phyloP scores from a whole-genome alignment of 257 asterid genomes.

The Gentiana dahurica region DNA sequence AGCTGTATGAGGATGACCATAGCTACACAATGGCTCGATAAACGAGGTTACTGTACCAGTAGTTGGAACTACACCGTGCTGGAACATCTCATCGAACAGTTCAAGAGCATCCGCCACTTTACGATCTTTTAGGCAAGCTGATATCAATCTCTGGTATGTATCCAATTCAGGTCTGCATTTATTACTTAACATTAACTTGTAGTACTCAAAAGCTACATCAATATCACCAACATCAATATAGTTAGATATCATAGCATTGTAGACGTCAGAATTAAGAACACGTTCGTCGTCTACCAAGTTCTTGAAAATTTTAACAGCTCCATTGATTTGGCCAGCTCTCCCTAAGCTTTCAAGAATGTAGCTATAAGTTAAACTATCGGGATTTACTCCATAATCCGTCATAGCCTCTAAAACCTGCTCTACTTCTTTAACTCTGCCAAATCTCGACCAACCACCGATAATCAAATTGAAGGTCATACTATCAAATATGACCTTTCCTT shows the following conservation, averaged over 20 bases:
- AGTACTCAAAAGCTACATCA: constrained; percentile 49
- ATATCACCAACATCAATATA: constrained; percentile 37
- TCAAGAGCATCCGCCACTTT: too few relatives aligned
- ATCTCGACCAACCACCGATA: constrained; percentile 74
- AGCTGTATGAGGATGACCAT: constrained; percentile 96
- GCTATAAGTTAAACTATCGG: constrained; percentile 50
- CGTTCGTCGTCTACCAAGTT: constrained; percentile 40
- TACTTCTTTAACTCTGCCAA: constrained; percentile 58
- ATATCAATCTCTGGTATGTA: too few relatives aligned
- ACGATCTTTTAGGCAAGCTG: too few relatives aligned
- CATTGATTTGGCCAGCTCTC: constrained; percentile 57
- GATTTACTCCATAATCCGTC: constrained; percentile 68
- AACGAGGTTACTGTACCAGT: constrained; percentile 59
- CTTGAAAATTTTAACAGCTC: constrained; percentile 46
- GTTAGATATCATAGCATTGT: constrained; percentile 68
- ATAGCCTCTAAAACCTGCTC: constrained; percentile 45
- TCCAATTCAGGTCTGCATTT: not conserved
- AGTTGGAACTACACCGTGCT: not conserved
- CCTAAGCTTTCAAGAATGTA: constrained; percentile 66
- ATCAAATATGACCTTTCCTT: constrained; percentile 37
- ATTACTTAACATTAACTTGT: constrained; percentile 35
- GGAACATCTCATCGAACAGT: too few relatives aligned
- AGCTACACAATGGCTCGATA: constrained; percentile 58
- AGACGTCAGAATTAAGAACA: constrained; percentile 38
- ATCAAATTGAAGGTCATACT: constrained; percentile 37